A percentile compares a stretch with the other conserved stretches of the same genome.
phyloP scores from a whole-genome alignment of 1,284 basidiomycete species.

The Tilletia walkeri region DNA sequence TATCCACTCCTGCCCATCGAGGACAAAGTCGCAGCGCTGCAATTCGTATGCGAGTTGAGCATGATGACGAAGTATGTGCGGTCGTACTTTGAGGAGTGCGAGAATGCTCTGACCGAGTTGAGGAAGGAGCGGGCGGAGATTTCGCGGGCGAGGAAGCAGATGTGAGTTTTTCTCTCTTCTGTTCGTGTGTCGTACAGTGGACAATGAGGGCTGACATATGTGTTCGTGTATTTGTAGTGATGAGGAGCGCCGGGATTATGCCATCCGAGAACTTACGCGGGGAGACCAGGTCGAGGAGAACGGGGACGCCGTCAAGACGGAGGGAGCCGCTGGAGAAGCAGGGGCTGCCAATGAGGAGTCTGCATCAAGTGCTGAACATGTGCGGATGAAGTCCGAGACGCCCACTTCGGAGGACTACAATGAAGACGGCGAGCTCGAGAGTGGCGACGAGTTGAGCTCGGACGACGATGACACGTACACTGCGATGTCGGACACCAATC shows the following conservation, averaged over 20 bases:
- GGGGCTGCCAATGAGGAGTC: slow-evolving; percentile 7
- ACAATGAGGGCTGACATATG: not conserved
- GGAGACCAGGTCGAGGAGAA: slow-evolving; percentile 16
- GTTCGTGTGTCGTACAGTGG: no score
- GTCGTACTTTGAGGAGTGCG: slow-evolving; percentile 83
- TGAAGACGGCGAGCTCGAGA: slow-evolving; percentile 62
- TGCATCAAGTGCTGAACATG: slow-evolving; percentile 19
- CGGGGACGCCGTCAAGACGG: slow-evolving; percentile 21
- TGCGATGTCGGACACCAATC: not conserved
- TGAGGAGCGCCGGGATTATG: slow-evolving; percentile 71
- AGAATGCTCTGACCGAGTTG: slow-evolving; percentile 81
- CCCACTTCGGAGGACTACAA: slow-evolving; percentile 47
- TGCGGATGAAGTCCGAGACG: slow-evolving; percentile 21
- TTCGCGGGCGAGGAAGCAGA: slow-evolving; percentile 78
- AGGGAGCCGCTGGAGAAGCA: slow-evolving; percentile 16
- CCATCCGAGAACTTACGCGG: slow-evolving; percentile 34
- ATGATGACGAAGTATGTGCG: slow-evolving; percentile 85
- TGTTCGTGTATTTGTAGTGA: slow-evolving; percentile 59
- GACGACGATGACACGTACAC: slow-evolving; percentile 40
- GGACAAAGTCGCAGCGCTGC: slow-evolving; percentile 80
- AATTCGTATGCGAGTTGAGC: slow-evolving; percentile 83
- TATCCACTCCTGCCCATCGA: slow-evolving; percentile 72
- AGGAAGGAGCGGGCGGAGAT: slow-evolving; percentile 94
- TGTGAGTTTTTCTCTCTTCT: slow-evolving; percentile 63
- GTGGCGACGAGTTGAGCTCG: slow-evolving; percentile 25